Base-by-base conservation (phyloP, 306 rosid genomes). In the Ammopiptanthus mongolicus region DNA sequence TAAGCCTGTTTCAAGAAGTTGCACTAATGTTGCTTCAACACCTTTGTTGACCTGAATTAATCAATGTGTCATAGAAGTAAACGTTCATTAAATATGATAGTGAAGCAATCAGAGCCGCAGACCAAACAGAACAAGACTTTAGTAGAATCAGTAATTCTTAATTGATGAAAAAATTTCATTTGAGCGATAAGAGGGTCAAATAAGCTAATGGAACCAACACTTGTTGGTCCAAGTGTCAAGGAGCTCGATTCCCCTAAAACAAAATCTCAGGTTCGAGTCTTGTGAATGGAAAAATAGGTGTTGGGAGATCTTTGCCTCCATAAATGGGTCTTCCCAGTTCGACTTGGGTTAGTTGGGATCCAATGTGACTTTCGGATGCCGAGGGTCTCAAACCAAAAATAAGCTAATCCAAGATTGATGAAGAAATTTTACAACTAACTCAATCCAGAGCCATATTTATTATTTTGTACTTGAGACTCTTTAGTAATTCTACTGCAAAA, bases 1-100 rank as follows among this genome's bases (percentile, higher is more conserved):
- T 83, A 94, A 84, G 74, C 98, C 97, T 5, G 98, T 94, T 87
- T 94, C 98, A 55, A 94, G 97, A 74, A 94, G 97, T 73, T 94
- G 98, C 77, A 90, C 89, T 74, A 94, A 81, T 55, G 91, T 83
- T 77, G 97, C 87, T 86, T 94, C 97, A 80, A 91, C 96, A 74
- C 98, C 98, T 83, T 90, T 91, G 80, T 75, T 90, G 67, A 94
- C 95, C 98, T 94, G 86, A 75, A 86, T 68, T 41, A 80, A 59
- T 53, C 64, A 65, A 44, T 51, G 41, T 5, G 78, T 52, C 67
- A 78, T 42, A 58, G 39, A 84, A 73, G 21, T 31, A 73, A 73
- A 77, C 17, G 29, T 74, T 65, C 85, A 70, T 17, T n/a, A 39
- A 56, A 63, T 34, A 50, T 41, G 79, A 64, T 55, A 55, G 65